Conservation (phyloP, 2,329 filamentous ascomycete genomes). For the Metarhizium robertsii region DNA sequence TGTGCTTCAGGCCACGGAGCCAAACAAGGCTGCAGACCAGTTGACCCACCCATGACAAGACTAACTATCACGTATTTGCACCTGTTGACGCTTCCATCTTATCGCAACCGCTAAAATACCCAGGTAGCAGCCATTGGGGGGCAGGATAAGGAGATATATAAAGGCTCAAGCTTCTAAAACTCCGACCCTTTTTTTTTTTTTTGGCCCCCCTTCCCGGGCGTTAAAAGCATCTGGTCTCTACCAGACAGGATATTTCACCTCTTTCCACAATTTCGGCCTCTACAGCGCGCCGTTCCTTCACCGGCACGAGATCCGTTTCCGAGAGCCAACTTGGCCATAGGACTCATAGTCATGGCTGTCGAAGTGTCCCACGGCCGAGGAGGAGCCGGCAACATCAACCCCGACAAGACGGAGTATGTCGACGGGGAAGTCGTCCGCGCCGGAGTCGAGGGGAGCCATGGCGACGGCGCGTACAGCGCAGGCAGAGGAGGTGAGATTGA, state of each 20-base stretch:
- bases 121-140: too few species aligned
- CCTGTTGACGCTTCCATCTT: neutral
- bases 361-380: conserved; percentile 54
- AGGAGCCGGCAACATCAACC: conserved; percentile 52
- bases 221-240: too few species aligned
- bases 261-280: too few species aligned
- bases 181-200: too few species aligned
- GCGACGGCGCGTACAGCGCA: conserved; percentile 48
- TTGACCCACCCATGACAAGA: neutral
- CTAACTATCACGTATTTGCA: neutral
- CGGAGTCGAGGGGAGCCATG: conserved; percentile 44
- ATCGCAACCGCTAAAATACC: neutral
- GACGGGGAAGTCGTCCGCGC: conserved; percentile 53
- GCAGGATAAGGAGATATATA: too few species aligned
- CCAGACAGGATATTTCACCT: too few species aligned
- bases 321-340: too few species aligned
- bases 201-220: too few species aligned
- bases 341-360: conserved; percentile 17
- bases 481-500: conserved; percentile 44
- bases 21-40: neutral
- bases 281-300: too few species aligned
- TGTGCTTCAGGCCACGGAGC: neutral
- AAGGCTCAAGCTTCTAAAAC: too few species aligned
- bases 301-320: too few species aligned
- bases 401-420: conserved; percentile 48